phyloP scores from a whole-genome alignment of 1,139 yeast species.

The Suhomyces maxii region DNA sequence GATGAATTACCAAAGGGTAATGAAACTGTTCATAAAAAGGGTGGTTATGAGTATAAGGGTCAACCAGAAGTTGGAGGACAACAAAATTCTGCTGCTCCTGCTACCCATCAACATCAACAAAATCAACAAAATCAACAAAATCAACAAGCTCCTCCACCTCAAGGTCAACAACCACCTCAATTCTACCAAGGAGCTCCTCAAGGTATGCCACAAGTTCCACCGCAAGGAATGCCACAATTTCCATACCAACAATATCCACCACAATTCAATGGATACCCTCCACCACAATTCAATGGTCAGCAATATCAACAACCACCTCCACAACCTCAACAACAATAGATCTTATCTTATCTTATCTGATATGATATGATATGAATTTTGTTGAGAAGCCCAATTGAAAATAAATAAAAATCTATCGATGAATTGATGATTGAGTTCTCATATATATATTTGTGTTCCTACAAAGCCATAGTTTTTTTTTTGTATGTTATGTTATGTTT shows the following conservation, averaged over 20 bases:
- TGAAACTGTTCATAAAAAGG: conserved; percentile 36
- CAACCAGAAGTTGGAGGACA: conserved; percentile 37
- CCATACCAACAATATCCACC: conserved; percentile 21
- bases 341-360: no score
- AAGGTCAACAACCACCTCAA: conserved; percentile 16
- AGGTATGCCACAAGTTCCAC: conserved; percentile 6
- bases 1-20: conserved; percentile 61
- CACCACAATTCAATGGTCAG: conserved; percentile 19
- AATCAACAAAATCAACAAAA: conserved; percentile 8
- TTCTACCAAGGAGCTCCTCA: conserved; percentile 8
- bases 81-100: conserved; percentile 10
- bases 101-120: no score
- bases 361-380: not conserved
- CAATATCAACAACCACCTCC: conserved; percentile 14
- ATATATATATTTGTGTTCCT: not conserved
- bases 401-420: no score
- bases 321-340: conserved; percentile 6
- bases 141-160: conserved; percentile 7
- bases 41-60: conserved; percentile 50
- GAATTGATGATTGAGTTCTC: not conserved
- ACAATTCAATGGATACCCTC: conserved; percentile 30
- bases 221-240: conserved; percentile 13
- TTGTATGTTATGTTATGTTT: not conserved
- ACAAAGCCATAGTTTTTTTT: not conserved
- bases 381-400: no score